Percentiles rank a stretch among this genome's conserved stretches.
Evolutionary conservation across 2,329 filamentous ascomycete species (phyloP).

Genomic region (Phoma sp.): DNA sequence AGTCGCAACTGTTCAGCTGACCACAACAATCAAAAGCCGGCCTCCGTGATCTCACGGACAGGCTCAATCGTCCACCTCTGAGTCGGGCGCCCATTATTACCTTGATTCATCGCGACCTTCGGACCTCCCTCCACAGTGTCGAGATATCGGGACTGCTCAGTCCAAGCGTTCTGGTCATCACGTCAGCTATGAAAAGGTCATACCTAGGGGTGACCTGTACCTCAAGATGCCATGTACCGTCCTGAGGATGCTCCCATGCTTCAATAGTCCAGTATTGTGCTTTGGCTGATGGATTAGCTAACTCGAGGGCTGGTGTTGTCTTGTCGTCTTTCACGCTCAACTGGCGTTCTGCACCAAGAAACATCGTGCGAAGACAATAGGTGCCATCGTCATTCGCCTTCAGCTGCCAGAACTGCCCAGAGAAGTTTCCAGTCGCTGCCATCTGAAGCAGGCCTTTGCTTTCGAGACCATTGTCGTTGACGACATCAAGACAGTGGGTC

Average conservation of each 20-base stretch:
- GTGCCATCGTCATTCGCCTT: slow-evolving; percentile 22
- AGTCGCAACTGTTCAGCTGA: slow-evolving; percentile 1
- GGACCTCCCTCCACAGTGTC: slow-evolving; percentile 26
- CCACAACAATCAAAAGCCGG: slow-evolving; percentile 15
- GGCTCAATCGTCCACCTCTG: slow-evolving; percentile 31
- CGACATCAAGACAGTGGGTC: slow-evolving; percentile 28
- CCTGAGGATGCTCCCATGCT: slow-evolving; percentile 20
- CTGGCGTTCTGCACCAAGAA: slow-evolving; percentile 24
- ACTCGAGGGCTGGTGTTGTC: slow-evolving; percentile 19
- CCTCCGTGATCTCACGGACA: slow-evolving; percentile 25
- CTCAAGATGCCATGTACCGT: slow-evolving; percentile 28
- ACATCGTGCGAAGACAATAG: slow-evolving; percentile 27
- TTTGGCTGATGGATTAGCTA: slow-evolving; percentile 8
- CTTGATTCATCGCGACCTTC: slow-evolving; percentile 20
- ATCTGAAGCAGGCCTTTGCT: slow-evolving; percentile 24
- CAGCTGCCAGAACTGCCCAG: slow-evolving; percentile 36
- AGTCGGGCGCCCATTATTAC: slow-evolving; percentile 23
- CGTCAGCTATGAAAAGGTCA: not conserved
- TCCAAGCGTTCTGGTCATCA: slow-evolving; percentile 20
- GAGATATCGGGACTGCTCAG: slow-evolving; percentile 20
- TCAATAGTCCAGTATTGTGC: slow-evolving; percentile 28
- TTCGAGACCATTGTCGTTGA: slow-evolving; percentile 27
- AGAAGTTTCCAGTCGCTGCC: slow-evolving; percentile 22
- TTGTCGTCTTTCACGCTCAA: slow-evolving; percentile 30
- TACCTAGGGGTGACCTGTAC: not conserved